Conservation (phyloP, 345 rosid genomes). For the Citrus reticulata region DNA sequence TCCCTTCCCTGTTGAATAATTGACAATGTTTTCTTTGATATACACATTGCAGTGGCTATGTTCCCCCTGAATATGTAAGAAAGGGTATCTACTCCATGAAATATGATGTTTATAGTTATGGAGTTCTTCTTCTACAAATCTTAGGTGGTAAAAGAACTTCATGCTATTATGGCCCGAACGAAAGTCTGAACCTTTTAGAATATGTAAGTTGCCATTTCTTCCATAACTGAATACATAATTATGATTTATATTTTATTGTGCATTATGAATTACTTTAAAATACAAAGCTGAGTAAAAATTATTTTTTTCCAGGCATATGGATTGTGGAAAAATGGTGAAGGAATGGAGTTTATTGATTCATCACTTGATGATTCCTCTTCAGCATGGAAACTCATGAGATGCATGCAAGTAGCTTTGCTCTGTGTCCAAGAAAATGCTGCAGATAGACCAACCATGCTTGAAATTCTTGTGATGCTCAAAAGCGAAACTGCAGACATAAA, state of each 20-base stretch:
- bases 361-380: constrained; percentile 14
- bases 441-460: constrained; percentile 18
- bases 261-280: neutral
- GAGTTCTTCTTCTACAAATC: constrained; percentile 8
- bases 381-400: constrained; percentile 6
- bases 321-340: constrained; percentile 15
- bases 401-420: neutral
- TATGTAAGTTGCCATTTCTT: neutral
- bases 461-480: constrained; percentile 1
- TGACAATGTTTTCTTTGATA: neutral
- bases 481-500: neutral
- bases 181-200: neutral
- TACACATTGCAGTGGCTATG: constrained; percentile 3
- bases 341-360: constrained; percentile 14
- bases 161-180: neutral
- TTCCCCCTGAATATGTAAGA: constrained; percentile 12
- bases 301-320: constrained; percentile 16
- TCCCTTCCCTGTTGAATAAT: neutral
- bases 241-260: no score
- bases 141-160: constrained; percentile 16
- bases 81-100: constrained; percentile 18
- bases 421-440: constrained; percentile 15
- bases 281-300: neutral
- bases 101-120: constrained; percentile 22
- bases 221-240: neutral